These are phyloP conservation scores for Pythium volutum DNA, from an alignment of 352 stramenopile species.

Conservation along the genomic window DNA sequence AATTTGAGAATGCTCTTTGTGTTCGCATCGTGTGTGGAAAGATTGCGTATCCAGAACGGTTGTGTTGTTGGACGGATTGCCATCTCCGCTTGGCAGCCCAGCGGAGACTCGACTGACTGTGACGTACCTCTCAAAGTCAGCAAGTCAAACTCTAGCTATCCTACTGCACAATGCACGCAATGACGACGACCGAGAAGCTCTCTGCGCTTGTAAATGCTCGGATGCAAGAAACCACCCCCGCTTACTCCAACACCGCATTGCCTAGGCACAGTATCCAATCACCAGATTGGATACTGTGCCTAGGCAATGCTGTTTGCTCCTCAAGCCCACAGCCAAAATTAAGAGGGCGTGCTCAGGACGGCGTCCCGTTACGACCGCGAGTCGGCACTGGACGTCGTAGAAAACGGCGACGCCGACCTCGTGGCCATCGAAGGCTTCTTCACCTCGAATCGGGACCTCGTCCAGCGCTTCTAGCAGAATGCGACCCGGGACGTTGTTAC, in stretches of 20 bases:
- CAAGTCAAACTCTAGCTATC: no score
- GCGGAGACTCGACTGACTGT: background rate
- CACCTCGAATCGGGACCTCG: slow-evolving; percentile 46
- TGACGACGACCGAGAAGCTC: slow-evolving; percentile 14
- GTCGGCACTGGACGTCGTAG: slow-evolving; percentile 22
- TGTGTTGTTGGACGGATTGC: no score
- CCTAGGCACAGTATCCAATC: slow-evolving; percentile 33
- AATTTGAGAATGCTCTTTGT: no score
- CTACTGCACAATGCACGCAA: slow-evolving; percentile 13
- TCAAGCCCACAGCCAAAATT: no score
- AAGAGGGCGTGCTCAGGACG: slow-evolving; percentile 35
- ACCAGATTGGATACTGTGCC: no score
- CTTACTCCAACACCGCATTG: slow-evolving; percentile 32
- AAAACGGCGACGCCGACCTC: slow-evolving; percentile 22
- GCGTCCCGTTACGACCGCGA: slow-evolving; percentile 35
- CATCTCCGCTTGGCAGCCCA: background rate
- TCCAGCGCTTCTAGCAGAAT: slow-evolving; percentile 27
- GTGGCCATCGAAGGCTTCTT: slow-evolving; percentile 35
- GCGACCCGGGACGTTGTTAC: slow-evolving; percentile 37
- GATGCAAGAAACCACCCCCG: slow-evolving; percentile 9
- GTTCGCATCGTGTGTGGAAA: no score
- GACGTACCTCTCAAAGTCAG: no score
- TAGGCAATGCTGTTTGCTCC: no score
- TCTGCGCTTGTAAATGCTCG: slow-evolving; percentile 20
- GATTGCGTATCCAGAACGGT: no score